phyloP scores from a whole-genome alignment of 768 basidiomycete genomes.

The Tricholoma furcatifolium region DNA sequence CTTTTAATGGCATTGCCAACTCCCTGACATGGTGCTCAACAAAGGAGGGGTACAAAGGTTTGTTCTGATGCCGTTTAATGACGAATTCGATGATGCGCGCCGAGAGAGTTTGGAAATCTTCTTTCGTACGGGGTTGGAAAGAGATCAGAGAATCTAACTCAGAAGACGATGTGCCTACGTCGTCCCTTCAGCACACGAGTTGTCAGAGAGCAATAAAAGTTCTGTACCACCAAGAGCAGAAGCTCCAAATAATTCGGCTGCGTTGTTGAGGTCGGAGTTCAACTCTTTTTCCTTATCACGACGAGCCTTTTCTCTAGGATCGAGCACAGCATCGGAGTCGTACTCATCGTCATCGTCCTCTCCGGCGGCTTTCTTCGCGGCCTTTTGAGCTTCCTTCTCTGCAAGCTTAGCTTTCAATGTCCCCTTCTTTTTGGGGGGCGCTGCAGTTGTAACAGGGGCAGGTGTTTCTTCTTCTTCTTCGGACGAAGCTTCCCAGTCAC shows the following conservation, averaged over 20 bases:
- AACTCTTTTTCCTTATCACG: slow-evolving; percentile 80
- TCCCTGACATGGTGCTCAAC: slow-evolving; percentile 82
- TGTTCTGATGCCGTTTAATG: slow-evolving; percentile 75
- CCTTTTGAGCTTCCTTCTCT: slow-evolving; percentile 83
- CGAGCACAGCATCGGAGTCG: slow-evolving; percentile 72
- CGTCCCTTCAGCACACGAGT: not conserved
- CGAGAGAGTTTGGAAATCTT: slow-evolving; percentile 80
- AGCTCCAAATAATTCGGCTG: slow-evolving; percentile 77
- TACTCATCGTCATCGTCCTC: slow-evolving; percentile 50
- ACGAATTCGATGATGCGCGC: slow-evolving; percentile 70
- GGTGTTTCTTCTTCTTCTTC: slow-evolving; percentile 65
- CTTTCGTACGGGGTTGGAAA: slow-evolving; percentile 82
- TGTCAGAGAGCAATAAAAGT: not conserved
- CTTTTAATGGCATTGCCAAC: slow-evolving; percentile 74
- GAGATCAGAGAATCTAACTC: slow-evolving; percentile 74
- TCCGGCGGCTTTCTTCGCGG: slow-evolving; percentile 41
- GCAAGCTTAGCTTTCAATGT: slow-evolving; percentile 89
- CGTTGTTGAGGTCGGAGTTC: slow-evolving; percentile 83
- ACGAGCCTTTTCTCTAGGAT: slow-evolving; percentile 76
- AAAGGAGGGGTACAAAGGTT: slow-evolving; percentile 82
- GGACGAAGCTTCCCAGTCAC: slow-evolving; percentile 92
- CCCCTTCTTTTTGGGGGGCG: slow-evolving; percentile 89
- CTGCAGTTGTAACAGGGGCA: slow-evolving; percentile 43
- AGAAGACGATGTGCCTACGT: slow-evolving; percentile 60
- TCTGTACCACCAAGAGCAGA: slow-evolving; percentile 60